Evolutionary conservation across 345 rosid genomes (phyloP).

Genomic region (Boechera retrofracta): DNA sequence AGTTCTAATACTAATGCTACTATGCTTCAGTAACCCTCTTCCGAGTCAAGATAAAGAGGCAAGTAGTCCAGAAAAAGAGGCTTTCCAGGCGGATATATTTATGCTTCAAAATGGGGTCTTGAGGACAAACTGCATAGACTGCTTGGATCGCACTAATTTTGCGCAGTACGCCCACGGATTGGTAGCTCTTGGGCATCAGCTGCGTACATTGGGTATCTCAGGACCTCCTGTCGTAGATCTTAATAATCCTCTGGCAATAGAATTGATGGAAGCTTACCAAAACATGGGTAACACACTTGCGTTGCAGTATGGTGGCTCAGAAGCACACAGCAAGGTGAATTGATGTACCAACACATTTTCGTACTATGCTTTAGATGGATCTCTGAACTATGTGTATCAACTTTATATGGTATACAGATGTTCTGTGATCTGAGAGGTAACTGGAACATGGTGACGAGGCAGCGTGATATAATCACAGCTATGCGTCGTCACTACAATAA

Average conservation of each 20-base stretch:
- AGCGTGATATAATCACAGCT: slow-evolving; percentile 39
- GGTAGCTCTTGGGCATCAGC: slow-evolving; percentile 75
- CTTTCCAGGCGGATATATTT: slow-evolving; percentile 40
- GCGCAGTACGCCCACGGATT: slow-evolving; percentile 90
- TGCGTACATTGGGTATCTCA: slow-evolving; percentile 63
- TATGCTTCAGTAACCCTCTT: slow-evolving; percentile 53
- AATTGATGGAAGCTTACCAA: slow-evolving; percentile 74
- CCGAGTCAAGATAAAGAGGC: slow-evolving; percentile 43
- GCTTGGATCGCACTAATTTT: slow-evolving; percentile 93
- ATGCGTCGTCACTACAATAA: slow-evolving; percentile 40
- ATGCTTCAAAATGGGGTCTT: slow-evolving; percentile 76
- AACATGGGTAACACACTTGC: slow-evolving; percentile 90
- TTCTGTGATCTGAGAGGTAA: slow-evolving; percentile 43
- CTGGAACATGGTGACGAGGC: slow-evolving; percentile 37
- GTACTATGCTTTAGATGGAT: slow-evolving; percentile 1
- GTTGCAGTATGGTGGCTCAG: slow-evolving; percentile 92
- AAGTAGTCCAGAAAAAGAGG: slow-evolving; percentile 38
- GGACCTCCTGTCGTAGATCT: slow-evolving; percentile 62
- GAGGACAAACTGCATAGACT: slow-evolving; percentile 95
- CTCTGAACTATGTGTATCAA: slow-evolving; percentile 17
- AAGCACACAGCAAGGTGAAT: slow-evolving; percentile 88
- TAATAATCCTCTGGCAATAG: slow-evolving; percentile 66
- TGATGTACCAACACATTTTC: slow-evolving; percentile 4
- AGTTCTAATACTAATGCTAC: slow-evolving; percentile 37
- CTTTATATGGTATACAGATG: slow-evolving; percentile 37